Conservation (phyloP, 192 early-diverging fungal genomes). For the Entomortierella beljakovae region DNA sequence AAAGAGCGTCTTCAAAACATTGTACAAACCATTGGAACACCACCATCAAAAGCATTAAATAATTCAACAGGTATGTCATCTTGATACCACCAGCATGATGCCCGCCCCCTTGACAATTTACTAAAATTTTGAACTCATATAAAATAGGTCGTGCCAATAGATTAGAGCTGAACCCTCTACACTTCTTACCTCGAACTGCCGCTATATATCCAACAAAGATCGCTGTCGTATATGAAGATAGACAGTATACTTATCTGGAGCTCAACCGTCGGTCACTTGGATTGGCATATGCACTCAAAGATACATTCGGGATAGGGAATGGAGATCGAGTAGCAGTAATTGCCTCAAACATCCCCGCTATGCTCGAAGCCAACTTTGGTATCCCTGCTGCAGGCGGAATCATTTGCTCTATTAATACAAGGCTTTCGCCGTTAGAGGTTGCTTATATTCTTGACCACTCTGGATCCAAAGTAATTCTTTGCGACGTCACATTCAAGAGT, state of each 20-base stretch:
- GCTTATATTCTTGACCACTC: conserved; percentile 69
- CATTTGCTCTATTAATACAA: conserved; percentile 68
- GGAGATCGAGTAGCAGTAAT: conserved; percentile 68
- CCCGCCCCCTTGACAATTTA: background rate
- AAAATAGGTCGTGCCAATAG: conserved; percentile 17
- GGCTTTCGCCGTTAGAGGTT: conserved; percentile 63
- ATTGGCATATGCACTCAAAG: conserved; percentile 57
- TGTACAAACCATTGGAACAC: conserved; percentile 24
- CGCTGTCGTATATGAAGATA: conserved; percentile 59
- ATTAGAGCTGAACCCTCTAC: conserved; percentile 63
- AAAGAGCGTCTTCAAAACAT: conserved; percentile 46
- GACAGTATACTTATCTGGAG: conserved; percentile 55
- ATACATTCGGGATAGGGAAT: conserved; percentile 31
- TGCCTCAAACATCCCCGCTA: conserved; percentile 63
- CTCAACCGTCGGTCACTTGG: conserved; percentile 58
- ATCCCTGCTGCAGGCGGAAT: conserved; percentile 66
- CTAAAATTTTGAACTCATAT: too few relatives aligned
- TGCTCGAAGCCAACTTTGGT: conserved; percentile 71
- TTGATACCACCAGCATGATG: background rate
- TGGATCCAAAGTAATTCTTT: conserved; percentile 59
- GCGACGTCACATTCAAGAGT: conserved; percentile 57
- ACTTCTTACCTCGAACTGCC: conserved; percentile 63
- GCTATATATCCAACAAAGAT: conserved; percentile 59
- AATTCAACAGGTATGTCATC: conserved; percentile 26
- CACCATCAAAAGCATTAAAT: background rate